Percentiles rank a stretch among this genome's conserved stretches.
phyloP scores from a whole-genome alignment of 768 basidiomycete genomes.

The Boletus sp. region DNA sequence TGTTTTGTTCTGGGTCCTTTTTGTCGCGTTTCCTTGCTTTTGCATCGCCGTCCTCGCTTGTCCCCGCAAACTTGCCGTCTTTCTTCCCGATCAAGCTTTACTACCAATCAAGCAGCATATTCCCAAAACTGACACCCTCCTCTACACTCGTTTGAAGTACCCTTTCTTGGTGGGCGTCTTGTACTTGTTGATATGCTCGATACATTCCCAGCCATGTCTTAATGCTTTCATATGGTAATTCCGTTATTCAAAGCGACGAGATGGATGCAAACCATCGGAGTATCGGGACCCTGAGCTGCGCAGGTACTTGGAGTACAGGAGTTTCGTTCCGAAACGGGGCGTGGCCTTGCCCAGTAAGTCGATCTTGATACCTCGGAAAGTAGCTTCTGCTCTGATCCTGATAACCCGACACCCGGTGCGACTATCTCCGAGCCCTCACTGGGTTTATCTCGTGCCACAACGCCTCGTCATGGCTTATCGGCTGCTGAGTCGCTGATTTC shows the following conservation, averaged over 20 bases:
- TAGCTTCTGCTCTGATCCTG: not conserved
- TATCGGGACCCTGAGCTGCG: conserved; percentile 7
- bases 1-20: conserved; percentile 21
- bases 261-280: conserved; percentile 9
- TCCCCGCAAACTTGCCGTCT: conserved; percentile 18
- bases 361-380: conserved; percentile 3
- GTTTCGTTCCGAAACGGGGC: conserved; percentile 2
- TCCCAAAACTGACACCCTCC: conserved; percentile 26
- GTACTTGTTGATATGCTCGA: conserved; percentile 36
- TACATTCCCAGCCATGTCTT: conserved; percentile 35
- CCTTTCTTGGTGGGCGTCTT: conserved; percentile 29
- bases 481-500: conserved; percentile 3
- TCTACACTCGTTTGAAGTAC: conserved; percentile 29
- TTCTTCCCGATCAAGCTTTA: conserved; percentile 12
- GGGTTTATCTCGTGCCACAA: conserved; percentile 8
- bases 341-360: conserved; percentile 9
- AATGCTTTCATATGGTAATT: conserved; percentile 38
- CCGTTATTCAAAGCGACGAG: conserved; percentile 25
- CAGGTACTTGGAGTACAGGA: conserved; percentile 6
- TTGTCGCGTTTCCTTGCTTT: conserved; percentile 23
- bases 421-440: conserved; percentile 10
- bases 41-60: conserved; percentile 25
- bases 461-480: conserved; percentile 10
- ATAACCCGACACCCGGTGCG: conserved; percentile 2
- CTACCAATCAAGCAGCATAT: conserved; percentile 23